These are phyloP conservation scores for Ampelocalamus luodianensis DNA, from an alignment of 176 grass and related monocot species.

Conservation along the genomic window DNA sequence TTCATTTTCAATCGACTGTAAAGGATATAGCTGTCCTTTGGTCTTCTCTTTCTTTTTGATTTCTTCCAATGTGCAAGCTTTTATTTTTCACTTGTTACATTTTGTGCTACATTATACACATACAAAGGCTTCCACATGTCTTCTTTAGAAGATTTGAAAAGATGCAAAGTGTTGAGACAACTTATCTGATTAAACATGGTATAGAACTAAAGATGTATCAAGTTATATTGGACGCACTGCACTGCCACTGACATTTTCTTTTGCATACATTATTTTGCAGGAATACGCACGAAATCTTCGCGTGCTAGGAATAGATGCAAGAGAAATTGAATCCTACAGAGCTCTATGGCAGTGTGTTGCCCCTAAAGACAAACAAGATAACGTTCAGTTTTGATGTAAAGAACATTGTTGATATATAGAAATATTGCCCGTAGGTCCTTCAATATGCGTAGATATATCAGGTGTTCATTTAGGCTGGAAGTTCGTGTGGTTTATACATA, in stretches of 20 bases:
- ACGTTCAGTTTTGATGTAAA: conserved; percentile 71
- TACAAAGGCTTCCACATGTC: not conserved
- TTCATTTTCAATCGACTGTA: not conserved
- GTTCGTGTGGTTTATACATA: conserved; percentile 29
- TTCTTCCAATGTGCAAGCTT: not conserved
- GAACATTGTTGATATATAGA: conserved; percentile 42
- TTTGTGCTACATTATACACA: not conserved
- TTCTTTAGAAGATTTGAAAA: not conserved
- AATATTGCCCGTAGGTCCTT: conserved; percentile 35
- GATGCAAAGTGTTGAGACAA: not conserved
- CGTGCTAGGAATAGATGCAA: conserved; percentile 68
- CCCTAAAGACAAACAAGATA: conserved; percentile 87
- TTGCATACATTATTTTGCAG: conserved; percentile 48
- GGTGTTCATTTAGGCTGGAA: conserved; percentile 22
- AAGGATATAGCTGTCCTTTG: not conserved
- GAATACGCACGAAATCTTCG: conserved; percentile 91
- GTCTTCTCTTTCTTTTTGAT: not conserved
- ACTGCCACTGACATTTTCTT: not conserved
- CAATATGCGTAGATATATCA: conserved; percentile 30
- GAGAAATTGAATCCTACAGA: conserved; percentile 66
- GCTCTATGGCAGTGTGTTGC: conserved; percentile 95
- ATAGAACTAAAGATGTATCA: not conserved
- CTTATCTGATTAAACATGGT: conserved; percentile 12
- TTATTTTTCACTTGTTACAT: not conserved
- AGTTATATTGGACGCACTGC: not conserved